Base-by-base conservation (phyloP, 2,329 filamentous ascomycete genomes). In the Fusarium temperatum region DNA sequence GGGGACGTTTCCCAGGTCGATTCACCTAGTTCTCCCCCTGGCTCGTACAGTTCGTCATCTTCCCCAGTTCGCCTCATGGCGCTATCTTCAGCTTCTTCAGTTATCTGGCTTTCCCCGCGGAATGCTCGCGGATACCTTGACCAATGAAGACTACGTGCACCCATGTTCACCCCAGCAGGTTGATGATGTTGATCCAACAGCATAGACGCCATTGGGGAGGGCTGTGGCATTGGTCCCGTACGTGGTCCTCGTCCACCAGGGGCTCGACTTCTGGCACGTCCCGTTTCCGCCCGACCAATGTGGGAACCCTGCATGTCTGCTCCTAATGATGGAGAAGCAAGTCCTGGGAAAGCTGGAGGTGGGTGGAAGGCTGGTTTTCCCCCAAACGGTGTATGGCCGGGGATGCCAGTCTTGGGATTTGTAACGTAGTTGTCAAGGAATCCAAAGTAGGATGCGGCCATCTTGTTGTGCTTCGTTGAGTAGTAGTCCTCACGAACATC, bases 371-470 rank as follows among this genome's bases (percentile, higher is more conserved):
- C 87, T 28, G 78, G 75, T 13, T 81, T 88, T 59, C 83, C 82
- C 5, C 87, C 87, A 7, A 88, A 88, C 20, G 89, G 88, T 41
- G 91, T 83, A 61, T 90, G 87, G 26, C 90, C 89, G 12, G 89
- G 89, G 26, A 91, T 88, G 4, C 90, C 91, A 12, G 89, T 90
- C 80, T 91, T 92, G 8, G 91, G 90, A 77, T 94, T 94, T 55
- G 91, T 89, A 20, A 92, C 90, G 78, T 99, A 99, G 76, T 97
- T 95, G 79, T 98, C 95, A 67, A 98, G 86, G 81, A 99, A 99
- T 5, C 95, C 95, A 78, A 96, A 95, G 80, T 98, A 96, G 0
- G 96, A 98, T 22, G 95, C 94, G n/a, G 96, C 92, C 94, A 99
- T 98, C 84, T 99, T 99, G 72, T 95, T 94, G 78, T 99, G 95